Conservation (phyloP, 306 rosid genomes). For the Coriaria nepalensis region DNA sequence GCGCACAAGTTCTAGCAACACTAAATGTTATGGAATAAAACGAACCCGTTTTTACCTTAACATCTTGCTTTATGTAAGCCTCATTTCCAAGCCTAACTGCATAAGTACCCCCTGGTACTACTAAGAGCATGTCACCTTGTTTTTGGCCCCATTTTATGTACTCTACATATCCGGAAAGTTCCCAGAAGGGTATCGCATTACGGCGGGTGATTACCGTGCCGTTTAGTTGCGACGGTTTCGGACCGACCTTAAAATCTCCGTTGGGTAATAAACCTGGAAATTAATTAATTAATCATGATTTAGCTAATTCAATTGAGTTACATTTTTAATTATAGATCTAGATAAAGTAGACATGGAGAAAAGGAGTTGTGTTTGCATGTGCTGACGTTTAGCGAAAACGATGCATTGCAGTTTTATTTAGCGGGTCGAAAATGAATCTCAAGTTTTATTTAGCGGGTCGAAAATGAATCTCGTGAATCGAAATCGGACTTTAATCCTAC, state of each 20-base stretch:
- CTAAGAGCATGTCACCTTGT: constrained; percentile 68
- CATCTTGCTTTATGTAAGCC: constrained; percentile 52
- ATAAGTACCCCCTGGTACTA: constrained; percentile 49
- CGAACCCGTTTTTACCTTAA: constrained; percentile 27
- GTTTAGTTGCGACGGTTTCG: constrained; percentile 36
- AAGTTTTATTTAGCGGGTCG: too few species aligned
- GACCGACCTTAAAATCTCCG: constrained; percentile 51
- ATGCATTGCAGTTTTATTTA: too few species aligned
- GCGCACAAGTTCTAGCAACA: constrained; percentile 69
- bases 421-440: too few species aligned
- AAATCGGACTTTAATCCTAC: too few species aligned
- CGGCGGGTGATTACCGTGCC: constrained; percentile 30
- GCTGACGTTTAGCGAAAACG: too few species aligned
- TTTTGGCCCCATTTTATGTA: constrained; percentile 69
- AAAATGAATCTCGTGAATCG: too few species aligned
- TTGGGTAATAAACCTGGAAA: constrained; percentile 56
- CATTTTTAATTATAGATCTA: too few species aligned
- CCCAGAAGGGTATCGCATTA: constrained; percentile 53
- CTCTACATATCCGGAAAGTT: constrained; percentile 44
- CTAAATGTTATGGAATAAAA: constrained; percentile 55
- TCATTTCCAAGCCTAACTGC: constrained; percentile 76
- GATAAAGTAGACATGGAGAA: too few species aligned
- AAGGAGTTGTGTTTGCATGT: too few species aligned
- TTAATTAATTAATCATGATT: too few species aligned
- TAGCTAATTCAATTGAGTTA: too few species aligned